phyloP scores from a whole-genome alignment of 352 stramenopile genomes.

The Phytopythium helicoides region DNA sequence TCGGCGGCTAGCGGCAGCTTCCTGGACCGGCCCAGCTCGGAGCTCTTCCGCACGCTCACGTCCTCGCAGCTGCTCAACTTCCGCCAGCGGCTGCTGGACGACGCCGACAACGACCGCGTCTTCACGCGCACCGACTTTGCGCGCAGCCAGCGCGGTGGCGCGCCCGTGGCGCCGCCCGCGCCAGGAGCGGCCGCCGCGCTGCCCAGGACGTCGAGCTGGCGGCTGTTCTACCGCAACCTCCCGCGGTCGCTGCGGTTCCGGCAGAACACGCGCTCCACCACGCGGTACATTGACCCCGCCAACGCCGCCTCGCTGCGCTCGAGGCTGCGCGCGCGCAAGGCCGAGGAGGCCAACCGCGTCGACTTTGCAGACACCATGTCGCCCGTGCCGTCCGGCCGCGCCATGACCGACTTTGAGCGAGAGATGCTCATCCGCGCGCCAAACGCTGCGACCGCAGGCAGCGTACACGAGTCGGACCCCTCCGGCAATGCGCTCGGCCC shows the following conservation, averaged over 20 bases:
- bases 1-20: constrained; percentile 21
- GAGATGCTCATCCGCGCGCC: constrained; percentile 28
- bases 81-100: constrained; percentile 53
- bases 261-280: constrained; percentile 73
- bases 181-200: constrained; percentile 9
- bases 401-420: constrained; percentile 52
- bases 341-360: constrained; percentile 48
- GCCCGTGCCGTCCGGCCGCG: constrained; percentile 14
- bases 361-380: constrained; percentile 26
- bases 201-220: constrained; percentile 42
- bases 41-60: constrained; percentile 74
- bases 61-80: constrained; percentile 59
- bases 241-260: constrained; percentile 68
- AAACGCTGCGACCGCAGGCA: constrained; percentile 13
- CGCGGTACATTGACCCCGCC: constrained; percentile 68
- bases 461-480: neutral
- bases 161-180: constrained; percentile 2
- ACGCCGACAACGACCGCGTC: constrained; percentile 27
- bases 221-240: constrained; percentile 66
- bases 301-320: constrained; percentile 63
- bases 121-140: constrained; percentile 11
- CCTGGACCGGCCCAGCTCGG: constrained; percentile 42
- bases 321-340: constrained; percentile 41
- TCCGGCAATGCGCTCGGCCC: neutral
- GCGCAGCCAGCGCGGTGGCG: constrained; percentile 8